Conservation (phyloP, 345 rosid genomes). For the Eucalyptus brandiana region DNA sequence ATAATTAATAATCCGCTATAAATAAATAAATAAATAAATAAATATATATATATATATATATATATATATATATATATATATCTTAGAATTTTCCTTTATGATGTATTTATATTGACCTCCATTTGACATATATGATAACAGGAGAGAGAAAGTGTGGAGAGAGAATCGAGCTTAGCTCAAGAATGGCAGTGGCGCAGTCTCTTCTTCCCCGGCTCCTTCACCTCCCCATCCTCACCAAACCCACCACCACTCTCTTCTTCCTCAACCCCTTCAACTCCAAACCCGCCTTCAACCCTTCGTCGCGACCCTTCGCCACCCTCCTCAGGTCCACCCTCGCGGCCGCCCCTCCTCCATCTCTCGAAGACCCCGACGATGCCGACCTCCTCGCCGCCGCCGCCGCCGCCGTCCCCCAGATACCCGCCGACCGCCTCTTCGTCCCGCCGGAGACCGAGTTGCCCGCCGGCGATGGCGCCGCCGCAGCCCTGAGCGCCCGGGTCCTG, state of each 20-base stretch:
- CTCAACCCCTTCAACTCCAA: not conserved
- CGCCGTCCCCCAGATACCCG: conserved; percentile 14
- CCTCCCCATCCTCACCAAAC: not conserved
- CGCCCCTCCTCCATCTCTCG: not conserved
- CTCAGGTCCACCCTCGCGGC: not conserved
- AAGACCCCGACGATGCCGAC: not conserved
- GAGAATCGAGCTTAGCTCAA: not conserved
- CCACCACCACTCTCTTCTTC: not conserved
- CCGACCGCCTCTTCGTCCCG: conserved; percentile 72
- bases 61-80: too few relatives aligned
- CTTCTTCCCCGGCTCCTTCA: not conserved
- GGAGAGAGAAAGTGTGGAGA: not conserved
- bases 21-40: too few relatives aligned
- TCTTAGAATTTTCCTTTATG: too few relatives aligned
- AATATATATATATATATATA: too few relatives aligned
- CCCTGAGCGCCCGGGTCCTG: conserved; percentile 44
- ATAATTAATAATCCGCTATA: not conserved
- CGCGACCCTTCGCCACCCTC: not conserved
- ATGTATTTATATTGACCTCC: not conserved
- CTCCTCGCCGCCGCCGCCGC: not conserved
- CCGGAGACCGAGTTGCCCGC: conserved; percentile 56
- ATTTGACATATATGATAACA: not conserved
- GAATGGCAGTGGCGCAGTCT: not conserved
- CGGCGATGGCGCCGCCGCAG: conserved; percentile 16
- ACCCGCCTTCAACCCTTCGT: not conserved